A percentile compares a stretch with the other conserved stretches of the same genome.
phyloP scores from a whole-genome alignment of 129 eudicot genomes.

The Pulicaria dysenterica region DNA sequence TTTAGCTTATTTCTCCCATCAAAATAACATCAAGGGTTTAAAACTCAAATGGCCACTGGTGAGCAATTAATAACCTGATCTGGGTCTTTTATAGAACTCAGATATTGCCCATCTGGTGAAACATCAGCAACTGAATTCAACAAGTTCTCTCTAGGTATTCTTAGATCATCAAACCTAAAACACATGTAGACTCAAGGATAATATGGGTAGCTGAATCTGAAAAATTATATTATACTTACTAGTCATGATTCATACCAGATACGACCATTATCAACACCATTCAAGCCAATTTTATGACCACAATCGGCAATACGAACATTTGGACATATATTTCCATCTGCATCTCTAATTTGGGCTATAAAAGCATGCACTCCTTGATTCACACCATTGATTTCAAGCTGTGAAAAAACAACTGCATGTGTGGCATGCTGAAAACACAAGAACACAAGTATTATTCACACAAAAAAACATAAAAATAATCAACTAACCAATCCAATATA shows the following conservation, averaged over 20 bases:
- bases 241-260: slow-evolving; percentile 56
- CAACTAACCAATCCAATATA: not conserved
- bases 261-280: slow-evolving; percentile 92
- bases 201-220: not conserved
- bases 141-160: slow-evolving; percentile 86
- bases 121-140: slow-evolving; percentile 97
- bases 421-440: slow-evolving; percentile 66
- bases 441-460: not conserved
- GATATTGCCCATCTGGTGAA: slow-evolving; percentile 76
- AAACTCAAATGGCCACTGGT: not conserved
- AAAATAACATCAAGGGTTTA: not conserved
- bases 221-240: not conserved
- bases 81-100: slow-evolving; percentile 80
- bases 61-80: slow-evolving; percentile 54
- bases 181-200: not conserved
- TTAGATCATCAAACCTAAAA: slow-evolving; percentile 81
- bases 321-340: slow-evolving; percentile 67
- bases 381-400: slow-evolving; percentile 73
- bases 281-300: slow-evolving; percentile 92
- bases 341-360: slow-evolving; percentile 78
- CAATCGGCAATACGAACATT: slow-evolving; percentile 84
- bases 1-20: not conserved
- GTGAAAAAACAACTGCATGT: slow-evolving; percentile 85
- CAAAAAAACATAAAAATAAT: not conserved
- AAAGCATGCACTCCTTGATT: slow-evolving; percentile 97